phyloP scores from a whole-genome alignment of 139 green algal species.

The Micractinium sp. region DNA sequence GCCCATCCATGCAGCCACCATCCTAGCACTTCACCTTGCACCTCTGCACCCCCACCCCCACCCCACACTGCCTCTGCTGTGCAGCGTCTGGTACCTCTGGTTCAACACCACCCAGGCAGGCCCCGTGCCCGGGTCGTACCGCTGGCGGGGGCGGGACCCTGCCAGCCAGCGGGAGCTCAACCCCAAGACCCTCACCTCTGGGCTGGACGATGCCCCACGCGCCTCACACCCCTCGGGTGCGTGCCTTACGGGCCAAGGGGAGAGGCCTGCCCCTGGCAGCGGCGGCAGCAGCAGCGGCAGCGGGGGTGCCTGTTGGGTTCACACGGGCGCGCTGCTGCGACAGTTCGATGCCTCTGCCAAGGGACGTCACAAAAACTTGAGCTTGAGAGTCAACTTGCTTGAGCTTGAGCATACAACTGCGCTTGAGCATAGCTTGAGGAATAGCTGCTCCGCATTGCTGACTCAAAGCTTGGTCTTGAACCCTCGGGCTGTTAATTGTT shows the following conservation, averaged over 20 bases:
- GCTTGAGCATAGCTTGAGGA: no score
- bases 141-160: slow-evolving; percentile 73
- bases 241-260: neutral
- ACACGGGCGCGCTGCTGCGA: no score
- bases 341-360: no score
- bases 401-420: no score
- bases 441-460: no score
- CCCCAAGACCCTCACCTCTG: slow-evolving; percentile 90
- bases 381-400: no score
- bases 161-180: slow-evolving; percentile 82
- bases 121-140: slow-evolving; percentile 61
- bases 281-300: neutral
- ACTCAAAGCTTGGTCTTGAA: no score
- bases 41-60: neutral
- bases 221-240: slow-evolving; percentile 82
- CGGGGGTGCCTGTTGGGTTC: neutral
- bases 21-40: no score
- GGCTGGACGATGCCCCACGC: slow-evolving; percentile 94
- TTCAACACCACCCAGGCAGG: slow-evolving; percentile 85
- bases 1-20: no score
- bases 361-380: neutral
- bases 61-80: neutral
- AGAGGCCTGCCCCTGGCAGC: neutral
- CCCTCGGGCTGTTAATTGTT: no score
- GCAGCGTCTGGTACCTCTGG: slow-evolving; percentile 86